These are phyloP conservation scores for Calcarisporium arbuscula DNA, from an alignment of 2,329 filamentous ascomycete species.

Conservation along the genomic window DNA sequence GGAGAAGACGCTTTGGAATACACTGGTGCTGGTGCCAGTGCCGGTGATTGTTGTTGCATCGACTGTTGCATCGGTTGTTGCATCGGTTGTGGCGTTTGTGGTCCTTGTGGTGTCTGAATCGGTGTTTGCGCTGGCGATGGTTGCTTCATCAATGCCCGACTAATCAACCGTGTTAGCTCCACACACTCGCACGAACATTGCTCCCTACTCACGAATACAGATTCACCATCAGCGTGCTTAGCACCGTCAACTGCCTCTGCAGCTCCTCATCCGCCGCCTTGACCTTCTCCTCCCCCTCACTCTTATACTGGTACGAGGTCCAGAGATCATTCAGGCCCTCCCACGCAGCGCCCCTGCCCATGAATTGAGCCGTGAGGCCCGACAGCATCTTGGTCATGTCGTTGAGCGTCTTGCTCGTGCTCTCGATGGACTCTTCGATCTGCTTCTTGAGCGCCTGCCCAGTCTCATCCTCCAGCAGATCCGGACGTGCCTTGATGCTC, in stretches of 20 bases:
- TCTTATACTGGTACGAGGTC: conserved; percentile 25
- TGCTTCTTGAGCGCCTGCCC: conserved; percentile 20
- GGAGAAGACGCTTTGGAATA: too few species aligned
- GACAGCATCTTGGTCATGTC: conserved; percentile 24
- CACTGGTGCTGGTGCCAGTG: too few species aligned
- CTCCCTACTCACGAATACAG: conserved; percentile 22
- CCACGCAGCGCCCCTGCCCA: conserved; percentile 13
- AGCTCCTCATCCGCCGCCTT: conserved; percentile 21
- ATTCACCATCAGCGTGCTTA: conserved; percentile 25
- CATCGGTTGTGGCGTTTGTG: too few species aligned
- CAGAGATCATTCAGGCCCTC: conserved; percentile 23
- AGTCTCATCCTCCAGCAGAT: conserved; percentile 23
- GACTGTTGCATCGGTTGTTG: too few species aligned
- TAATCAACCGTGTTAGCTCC: too few species aligned
- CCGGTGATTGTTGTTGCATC: too few species aligned
- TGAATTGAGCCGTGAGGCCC: conserved; percentile 15
- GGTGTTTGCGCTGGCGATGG: too few species aligned
- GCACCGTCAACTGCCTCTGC: conserved; percentile 19
- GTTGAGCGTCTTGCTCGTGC: conserved; percentile 17
- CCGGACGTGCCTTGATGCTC: conserved; percentile 19
- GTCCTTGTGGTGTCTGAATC: too few species aligned
- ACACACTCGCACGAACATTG: too few species aligned
- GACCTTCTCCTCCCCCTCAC: conserved; percentile 24
- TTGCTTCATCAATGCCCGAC: too few species aligned
- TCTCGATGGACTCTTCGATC: conserved; percentile 21